These are phyloP conservation scores for Aureoboletus auriporus DNA, from an alignment of 768 basidiomycete genomes.

Conservation along the genomic window DNA sequence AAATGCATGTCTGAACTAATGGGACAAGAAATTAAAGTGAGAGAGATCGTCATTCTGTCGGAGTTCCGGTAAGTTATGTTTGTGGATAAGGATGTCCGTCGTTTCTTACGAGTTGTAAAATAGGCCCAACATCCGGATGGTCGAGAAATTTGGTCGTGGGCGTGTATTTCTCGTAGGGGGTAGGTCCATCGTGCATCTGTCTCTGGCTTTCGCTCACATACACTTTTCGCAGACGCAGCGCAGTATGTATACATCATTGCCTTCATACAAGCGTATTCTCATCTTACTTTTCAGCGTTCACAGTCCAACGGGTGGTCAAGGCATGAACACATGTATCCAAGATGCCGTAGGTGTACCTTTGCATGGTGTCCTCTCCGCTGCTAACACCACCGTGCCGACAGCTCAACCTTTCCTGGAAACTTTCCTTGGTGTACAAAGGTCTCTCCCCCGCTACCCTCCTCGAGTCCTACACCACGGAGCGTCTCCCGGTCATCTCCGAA, in stretches of 20 bases:
- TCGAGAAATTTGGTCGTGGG: conserved; percentile 36
- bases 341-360: conserved; percentile 33
- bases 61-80: conserved; percentile 25
- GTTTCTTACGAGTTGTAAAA: not conserved
- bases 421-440: conserved; percentile 38
- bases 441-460: conserved; percentile 35
- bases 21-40: conserved; percentile 30
- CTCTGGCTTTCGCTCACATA: not conserved
- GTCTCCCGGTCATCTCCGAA: conserved; percentile 42
- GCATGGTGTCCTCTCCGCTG: not conserved
- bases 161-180: conserved; percentile 50
- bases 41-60: conserved; percentile 22
- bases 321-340: conserved; percentile 35
- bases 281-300: conserved; percentile 15
- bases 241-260: conserved; percentile 27
- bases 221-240: conserved; percentile 38
- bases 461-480: conserved; percentile 39
- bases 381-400: conserved; percentile 8
- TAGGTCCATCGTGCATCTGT: not conserved
- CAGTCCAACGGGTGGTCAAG: conserved; percentile 27
- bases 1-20: conserved; percentile 25
- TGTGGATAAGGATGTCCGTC: not conserved
- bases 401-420: conserved; percentile 45
- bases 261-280: not conserved
- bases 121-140: conserved; percentile 49